Evolutionary conservation across 768 basidiomycete genomes (phyloP).

Genomic region (Amanita exitialis): DNA sequence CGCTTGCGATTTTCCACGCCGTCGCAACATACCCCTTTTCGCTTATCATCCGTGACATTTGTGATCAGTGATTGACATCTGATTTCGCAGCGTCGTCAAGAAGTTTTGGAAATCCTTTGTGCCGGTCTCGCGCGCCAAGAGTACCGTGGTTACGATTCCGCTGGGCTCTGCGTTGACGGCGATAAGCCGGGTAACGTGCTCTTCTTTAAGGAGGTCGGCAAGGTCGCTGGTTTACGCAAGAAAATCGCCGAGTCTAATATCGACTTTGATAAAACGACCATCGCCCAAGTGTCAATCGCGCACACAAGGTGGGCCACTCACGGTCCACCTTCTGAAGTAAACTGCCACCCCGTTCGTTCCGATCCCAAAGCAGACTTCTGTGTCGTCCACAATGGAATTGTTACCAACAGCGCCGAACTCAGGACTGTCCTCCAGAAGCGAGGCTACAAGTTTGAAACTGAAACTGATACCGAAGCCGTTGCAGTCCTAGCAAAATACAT

Average conservation of each 20-base stretch:
- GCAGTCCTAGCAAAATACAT: conserved; percentile 95
- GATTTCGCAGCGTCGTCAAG: conserved; percentile 64
- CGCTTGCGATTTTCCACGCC: too few species aligned
- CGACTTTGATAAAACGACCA: conserved; percentile 66
- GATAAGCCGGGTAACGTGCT: conserved; percentile 69
- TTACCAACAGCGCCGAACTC: conserved; percentile 88
- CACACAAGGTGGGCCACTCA: conserved; percentile 99
- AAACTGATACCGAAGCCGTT: conserved; percentile 97
- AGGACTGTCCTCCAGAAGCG: conserved; percentile 90
- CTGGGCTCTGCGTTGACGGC: conserved; percentile 85
- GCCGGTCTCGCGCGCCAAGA: conserved; percentile 91
- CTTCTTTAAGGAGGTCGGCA: conserved; percentile 97
- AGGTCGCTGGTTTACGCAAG: conserved; percentile 88
- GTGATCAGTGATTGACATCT: conserved; percentile 2
- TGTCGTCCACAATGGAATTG: conserved; percentile 97
- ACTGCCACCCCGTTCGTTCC: conserved; percentile 93
- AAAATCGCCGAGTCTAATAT: conserved; percentile 65
- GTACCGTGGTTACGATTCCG: conserved; percentile 98
- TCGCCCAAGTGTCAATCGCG: conserved; percentile 92
- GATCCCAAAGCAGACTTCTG: conserved; percentile 78
- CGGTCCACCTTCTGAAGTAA: conserved; percentile 75
- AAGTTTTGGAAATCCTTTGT: conserved; percentile 83
- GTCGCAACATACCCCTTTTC: neutral
- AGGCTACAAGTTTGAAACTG: conserved; percentile 88
- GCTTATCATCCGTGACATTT: neutral